Evolutionary conservation across 148 eudicot species (phyloP).

Genomic region (Hydrangea macrophylla): DNA sequence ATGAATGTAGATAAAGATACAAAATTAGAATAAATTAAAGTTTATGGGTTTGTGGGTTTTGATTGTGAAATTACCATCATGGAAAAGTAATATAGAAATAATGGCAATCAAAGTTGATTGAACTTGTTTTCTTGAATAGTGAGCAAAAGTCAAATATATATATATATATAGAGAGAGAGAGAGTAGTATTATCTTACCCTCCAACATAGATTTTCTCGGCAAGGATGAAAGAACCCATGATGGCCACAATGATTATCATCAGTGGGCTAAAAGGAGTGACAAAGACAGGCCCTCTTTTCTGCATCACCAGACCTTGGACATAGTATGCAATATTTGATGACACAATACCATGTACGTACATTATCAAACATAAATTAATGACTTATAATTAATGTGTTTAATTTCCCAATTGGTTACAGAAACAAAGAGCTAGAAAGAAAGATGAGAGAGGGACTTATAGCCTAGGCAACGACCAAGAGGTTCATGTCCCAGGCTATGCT

Average conservation of each 20-base stretch:
- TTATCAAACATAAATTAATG: too few relatives aligned
- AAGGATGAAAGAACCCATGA: slow-evolving; percentile 94
- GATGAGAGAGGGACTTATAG: slow-evolving; percentile 39
- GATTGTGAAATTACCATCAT: too few relatives aligned
- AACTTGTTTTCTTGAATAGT: too few relatives aligned
- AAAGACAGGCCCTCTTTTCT: slow-evolving; percentile 91
- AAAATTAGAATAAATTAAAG: too few relatives aligned
- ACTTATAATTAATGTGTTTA: too few relatives aligned
- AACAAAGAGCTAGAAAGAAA: slow-evolving; percentile 1
- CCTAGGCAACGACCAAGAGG: slow-evolving; percentile 90
- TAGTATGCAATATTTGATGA: slow-evolving; percentile 77
- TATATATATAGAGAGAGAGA: too few relatives aligned
- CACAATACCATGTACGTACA: slow-evolving; percentile 53
- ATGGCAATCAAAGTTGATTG: too few relatives aligned
- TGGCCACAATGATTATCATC: slow-evolving; percentile 97
- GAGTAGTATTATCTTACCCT: too few relatives aligned
- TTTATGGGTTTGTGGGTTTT: too few relatives aligned
- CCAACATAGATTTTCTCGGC: slow-evolving; percentile 88
- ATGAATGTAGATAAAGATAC: too few relatives aligned
- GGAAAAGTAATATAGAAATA: too few relatives aligned
- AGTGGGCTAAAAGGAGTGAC: slow-evolving; percentile 92
- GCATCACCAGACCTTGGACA: slow-evolving; percentile 93
- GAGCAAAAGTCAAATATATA: too few relatives aligned
- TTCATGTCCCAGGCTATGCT: slow-evolving; percentile 87
- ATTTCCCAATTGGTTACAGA: neutral